Base-by-base conservation (phyloP, 2,329 filamentous ascomycete genomes). In the Xylariaceae sp. region DNA sequence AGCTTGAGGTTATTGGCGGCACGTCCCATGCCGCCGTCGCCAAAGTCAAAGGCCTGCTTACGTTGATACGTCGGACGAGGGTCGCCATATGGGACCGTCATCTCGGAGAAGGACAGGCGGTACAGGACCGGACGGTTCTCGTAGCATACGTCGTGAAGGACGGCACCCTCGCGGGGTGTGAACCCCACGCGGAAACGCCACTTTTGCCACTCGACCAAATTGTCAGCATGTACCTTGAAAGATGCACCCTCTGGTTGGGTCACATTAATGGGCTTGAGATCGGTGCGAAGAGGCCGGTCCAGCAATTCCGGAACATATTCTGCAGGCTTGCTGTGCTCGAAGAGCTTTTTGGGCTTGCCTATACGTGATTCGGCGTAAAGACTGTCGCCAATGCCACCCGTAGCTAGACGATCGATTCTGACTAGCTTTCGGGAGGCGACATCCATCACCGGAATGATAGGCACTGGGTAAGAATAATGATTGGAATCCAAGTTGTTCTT, bases 241-340 rank as follows among this genome's bases (percentile, higher is more conserved):
- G 69, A 71, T 2, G 70, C 67, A 5, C 70, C 70, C 40, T 71
- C 70, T 9, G 81, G 81, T 67, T 93, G 90, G 1, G 84, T 79
- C 44, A 93, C 85, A 63, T 90, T 84, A 67, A 92, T 81, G 4
- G 89, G 88, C 72, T 90, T 91, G 23, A 86, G 67, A 52, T 83
- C 83, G 43, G 77, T 73, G 12, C 84, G 73, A 16, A 76, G 64
- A 0, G 79, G 76, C 1, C 68, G 63, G 14, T 77, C 73, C 9
- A 86, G 73, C 2, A 87, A 73, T 65, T 82, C 80, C 1, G 79
- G 79, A 0, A 77, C 69, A 61, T 81, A 82, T 52, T 83, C 80
- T 37, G 76, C 74, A 0, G 74, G 53, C 43, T 63, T 68, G 52
- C 68, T 64, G 44, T 73, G 68, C 14, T 75, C 74, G 48, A 86